Percentiles rank a stretch among this genome's conserved stretches.
Conservation (phyloP, 148 eudicot species). For the Nepenthes gracilis region DNA sequence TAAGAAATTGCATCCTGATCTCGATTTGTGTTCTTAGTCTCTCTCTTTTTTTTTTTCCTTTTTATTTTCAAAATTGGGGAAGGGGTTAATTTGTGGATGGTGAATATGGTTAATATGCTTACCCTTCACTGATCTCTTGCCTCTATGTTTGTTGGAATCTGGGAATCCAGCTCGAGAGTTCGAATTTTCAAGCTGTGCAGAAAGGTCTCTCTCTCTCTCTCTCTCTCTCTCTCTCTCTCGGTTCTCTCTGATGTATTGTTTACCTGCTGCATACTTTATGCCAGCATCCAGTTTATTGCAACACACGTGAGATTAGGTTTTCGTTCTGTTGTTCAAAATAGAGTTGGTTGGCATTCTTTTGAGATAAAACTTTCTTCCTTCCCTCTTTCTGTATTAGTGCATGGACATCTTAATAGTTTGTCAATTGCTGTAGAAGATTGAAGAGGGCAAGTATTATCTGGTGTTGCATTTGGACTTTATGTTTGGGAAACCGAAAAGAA, state of each 20-base stretch:
- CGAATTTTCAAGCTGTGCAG: constrained; percentile 10
- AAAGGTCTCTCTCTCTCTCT: constrained; percentile 28
- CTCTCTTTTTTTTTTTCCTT: neutral
- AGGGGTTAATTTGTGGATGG: too few relatives aligned
- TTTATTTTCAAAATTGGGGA: too few relatives aligned
- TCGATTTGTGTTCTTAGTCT: neutral
- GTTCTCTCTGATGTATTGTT: too few relatives aligned
- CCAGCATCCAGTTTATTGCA: neutral
- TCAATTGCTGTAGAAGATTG: too few relatives aligned
- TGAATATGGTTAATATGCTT: neutral
- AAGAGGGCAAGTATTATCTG: too few relatives aligned
- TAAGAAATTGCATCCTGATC: neutral
- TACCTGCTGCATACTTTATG: neutral
- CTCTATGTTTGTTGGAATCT: neutral
- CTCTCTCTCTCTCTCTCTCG: constrained; percentile 3
- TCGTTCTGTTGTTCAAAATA: too few relatives aligned
- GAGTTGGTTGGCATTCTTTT: too few relatives aligned
- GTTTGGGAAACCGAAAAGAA: too few relatives aligned
- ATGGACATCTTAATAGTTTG: too few relatives aligned
- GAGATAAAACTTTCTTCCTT: too few relatives aligned
- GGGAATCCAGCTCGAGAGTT: constrained; percentile 26
- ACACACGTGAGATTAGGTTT: neutral
- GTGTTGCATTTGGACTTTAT: too few relatives aligned
- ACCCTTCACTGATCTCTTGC: neutral
- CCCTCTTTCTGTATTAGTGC: too few relatives aligned